Percentiles rank a stretch among this genome's conserved stretches.
These are phyloP conservation scores for Apium graveolens DNA, from an alignment of 129 eudicot species.

Conservation along the genomic window DNA sequence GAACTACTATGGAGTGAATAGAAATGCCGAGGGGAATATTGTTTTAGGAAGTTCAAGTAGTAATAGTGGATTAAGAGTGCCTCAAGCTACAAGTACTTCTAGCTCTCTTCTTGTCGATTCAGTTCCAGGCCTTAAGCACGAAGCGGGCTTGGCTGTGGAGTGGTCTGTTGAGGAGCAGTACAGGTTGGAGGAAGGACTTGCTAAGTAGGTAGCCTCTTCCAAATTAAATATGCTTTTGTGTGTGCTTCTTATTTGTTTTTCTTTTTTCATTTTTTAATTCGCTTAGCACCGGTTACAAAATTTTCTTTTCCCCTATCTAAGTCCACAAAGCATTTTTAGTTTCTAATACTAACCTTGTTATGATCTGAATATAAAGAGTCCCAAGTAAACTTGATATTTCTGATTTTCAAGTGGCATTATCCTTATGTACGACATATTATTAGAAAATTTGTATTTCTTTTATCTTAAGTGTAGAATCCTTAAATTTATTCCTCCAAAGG, in stretches of 20 bases:
- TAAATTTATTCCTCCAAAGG: not conserved
- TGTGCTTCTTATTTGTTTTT: not conserved
- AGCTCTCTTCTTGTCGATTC: constrained; percentile 43
- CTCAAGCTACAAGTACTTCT: constrained; percentile 29
- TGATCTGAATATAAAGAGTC: not conserved
- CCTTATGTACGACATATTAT: not conserved
- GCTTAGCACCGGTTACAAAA: not conserved
- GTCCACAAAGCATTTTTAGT: not conserved
- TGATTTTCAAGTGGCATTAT: not conserved
- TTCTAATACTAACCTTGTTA: not conserved
- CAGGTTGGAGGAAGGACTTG: constrained; percentile 78
- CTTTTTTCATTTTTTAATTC: not conserved
- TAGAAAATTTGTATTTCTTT: not conserved
- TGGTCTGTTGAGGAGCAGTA: constrained; percentile 82
- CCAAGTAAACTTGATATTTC: not conserved
- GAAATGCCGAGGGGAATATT: constrained; percentile 18
- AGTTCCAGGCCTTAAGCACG: constrained; percentile 66
- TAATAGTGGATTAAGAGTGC: constrained; percentile 14
- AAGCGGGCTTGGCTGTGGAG: constrained; percentile 71
- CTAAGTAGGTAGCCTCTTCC: constrained; percentile 52
- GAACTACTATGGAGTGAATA: constrained; percentile 32
- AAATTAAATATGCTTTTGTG: not conserved
- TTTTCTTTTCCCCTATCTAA: not conserved
- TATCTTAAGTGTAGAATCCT: not conserved
- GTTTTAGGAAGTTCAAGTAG: constrained; percentile 38